Percentiles rank a stretch among this genome's conserved stretches.
phyloP scores from a whole-genome alignment of 2,329 filamentous ascomycete genomes.

The Rhynchosporium graminicola region DNA sequence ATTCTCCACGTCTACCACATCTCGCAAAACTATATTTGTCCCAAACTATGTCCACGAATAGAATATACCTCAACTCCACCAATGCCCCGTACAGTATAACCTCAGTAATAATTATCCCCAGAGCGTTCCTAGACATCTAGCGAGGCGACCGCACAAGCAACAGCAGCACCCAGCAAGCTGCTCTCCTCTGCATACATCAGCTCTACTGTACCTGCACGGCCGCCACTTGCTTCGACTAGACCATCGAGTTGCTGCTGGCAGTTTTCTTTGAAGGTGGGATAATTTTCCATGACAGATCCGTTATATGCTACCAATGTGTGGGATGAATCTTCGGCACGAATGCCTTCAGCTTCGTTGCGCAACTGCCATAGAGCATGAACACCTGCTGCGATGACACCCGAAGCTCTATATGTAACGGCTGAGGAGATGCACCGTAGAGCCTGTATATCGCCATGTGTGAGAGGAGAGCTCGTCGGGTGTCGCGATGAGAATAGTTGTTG shows the following conservation, averaged over 20 bases:
- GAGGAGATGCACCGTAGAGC: constrained; percentile 55
- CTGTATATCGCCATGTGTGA: constrained; percentile 51
- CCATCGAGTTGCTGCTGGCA: constrained; percentile 66
- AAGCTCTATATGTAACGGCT: constrained; percentile 58
- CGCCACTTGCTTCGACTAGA: constrained; percentile 50
- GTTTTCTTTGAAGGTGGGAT: constrained; percentile 63
- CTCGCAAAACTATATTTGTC: constrained; percentile 8
- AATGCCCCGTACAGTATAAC: constrained; percentile 21
- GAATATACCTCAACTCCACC: constrained; percentile 21
- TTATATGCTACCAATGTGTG: constrained; percentile 72
- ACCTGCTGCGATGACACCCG: constrained; percentile 59
- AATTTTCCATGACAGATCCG: constrained; percentile 77
- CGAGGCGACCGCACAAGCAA: constrained; percentile 63
- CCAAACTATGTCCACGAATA: constrained; percentile 14
- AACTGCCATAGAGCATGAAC: constrained; percentile 62
- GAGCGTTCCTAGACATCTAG: constrained; percentile 26
- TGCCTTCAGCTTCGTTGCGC: constrained; percentile 49
- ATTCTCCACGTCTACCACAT: no score
- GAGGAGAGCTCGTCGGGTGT: constrained; percentile 49
- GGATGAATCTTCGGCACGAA: constrained; percentile 39
- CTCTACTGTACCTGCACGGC: constrained; percentile 51
- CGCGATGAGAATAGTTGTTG: constrained; percentile 50
- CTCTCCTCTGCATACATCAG: constrained; percentile 73
- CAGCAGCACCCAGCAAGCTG: constrained; percentile 73
- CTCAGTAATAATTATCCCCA: not conserved